phyloP scores from a whole-genome alignment of 2,329 filamentous ascomycete species.

The Cercospora beticola region DNA sequence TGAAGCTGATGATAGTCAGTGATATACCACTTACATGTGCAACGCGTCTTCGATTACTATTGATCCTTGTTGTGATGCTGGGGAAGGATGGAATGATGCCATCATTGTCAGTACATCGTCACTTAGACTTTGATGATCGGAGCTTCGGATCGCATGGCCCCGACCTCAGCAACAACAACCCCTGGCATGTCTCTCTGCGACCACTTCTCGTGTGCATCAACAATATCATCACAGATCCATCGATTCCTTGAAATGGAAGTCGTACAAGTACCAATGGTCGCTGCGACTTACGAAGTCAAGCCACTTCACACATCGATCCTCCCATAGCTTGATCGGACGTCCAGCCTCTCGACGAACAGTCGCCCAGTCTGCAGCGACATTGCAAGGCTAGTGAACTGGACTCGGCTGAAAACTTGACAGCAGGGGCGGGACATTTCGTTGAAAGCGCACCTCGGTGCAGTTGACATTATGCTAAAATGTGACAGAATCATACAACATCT shows the following conservation, averaged over 20 bases:
- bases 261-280: not conserved
- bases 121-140: conserved; percentile 6
- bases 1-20: not conserved
- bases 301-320: no score
- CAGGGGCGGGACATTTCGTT: not conserved
- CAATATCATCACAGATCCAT: not conserved
- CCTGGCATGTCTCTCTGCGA: not conserved
- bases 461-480: not conserved
- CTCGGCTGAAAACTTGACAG: not conserved
- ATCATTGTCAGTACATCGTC: conserved; percentile 14
- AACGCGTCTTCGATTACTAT: not conserved
- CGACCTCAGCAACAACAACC: not conserved
- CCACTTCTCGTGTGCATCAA: not conserved
- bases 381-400: no score
- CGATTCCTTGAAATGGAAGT: no score
- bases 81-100: conserved; percentile 10
- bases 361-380: no score
- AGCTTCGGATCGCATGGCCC: not conserved
- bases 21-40: not conserved
- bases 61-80: conserved; percentile 4
- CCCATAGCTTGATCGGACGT: not conserved
- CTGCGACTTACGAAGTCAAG: not conserved
- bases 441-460: not conserved
- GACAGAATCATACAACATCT: not conserved
- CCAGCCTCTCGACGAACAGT: no score